A percentile compares a stretch with the other conserved stretches of the same genome.
Conservation (phyloP, 2,329 filamentous ascomycete genomes). For the Lecanicillium sp. region DNA sequence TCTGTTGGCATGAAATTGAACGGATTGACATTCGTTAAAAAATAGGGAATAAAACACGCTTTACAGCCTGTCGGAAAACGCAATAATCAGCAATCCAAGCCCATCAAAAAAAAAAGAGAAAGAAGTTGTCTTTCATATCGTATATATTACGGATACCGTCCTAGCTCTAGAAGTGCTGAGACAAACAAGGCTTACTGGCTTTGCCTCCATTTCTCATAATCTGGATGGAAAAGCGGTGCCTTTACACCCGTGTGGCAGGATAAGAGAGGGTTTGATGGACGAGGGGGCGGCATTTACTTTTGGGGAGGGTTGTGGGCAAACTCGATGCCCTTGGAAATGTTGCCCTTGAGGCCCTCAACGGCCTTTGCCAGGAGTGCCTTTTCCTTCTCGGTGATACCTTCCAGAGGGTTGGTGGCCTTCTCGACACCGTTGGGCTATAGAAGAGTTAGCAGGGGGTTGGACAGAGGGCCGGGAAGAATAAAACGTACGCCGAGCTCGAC, state of each 20-base stretch:
- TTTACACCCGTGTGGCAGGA: neutral
- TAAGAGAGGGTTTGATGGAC: neutral
- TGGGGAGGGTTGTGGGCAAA: slow-evolving; percentile 83
- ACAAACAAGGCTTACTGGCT: slow-evolving; percentile 18
- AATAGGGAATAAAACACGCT: too few relatives aligned
- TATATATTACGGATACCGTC: slow-evolving; percentile 26
- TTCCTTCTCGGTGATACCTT: slow-evolving; percentile 74
- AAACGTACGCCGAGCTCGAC: slow-evolving; percentile 85
- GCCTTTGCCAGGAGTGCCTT: slow-evolving; percentile 74
- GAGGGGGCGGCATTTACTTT: slow-evolving; percentile 56
- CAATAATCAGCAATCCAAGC: slow-evolving; percentile 27
- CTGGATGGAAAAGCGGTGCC: slow-evolving; percentile 13
- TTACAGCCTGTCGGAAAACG: slow-evolving; percentile 28
- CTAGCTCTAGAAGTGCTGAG: slow-evolving; percentile 22
- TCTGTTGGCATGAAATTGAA: too few relatives aligned
- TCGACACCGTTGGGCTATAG: slow-evolving; percentile 70
- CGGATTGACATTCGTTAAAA: too few relatives aligned
- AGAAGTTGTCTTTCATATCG: slow-evolving; percentile 14
- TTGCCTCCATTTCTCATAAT: slow-evolving; percentile 18
- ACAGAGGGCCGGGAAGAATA: neutral
- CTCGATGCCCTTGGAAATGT: slow-evolving; percentile 88
- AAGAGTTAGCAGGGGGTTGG: slow-evolving; percentile 23
- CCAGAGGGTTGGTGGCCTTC: slow-evolving; percentile 76
- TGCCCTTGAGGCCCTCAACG: slow-evolving; percentile 75
- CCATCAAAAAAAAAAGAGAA: slow-evolving; percentile 10